A percentile compares a stretch with the other conserved stretches of the same genome.
Evolutionary conservation across 2,329 filamentous ascomycete genomes (phyloP).

Genomic region (Aspergillus puulaauensis): DNA sequence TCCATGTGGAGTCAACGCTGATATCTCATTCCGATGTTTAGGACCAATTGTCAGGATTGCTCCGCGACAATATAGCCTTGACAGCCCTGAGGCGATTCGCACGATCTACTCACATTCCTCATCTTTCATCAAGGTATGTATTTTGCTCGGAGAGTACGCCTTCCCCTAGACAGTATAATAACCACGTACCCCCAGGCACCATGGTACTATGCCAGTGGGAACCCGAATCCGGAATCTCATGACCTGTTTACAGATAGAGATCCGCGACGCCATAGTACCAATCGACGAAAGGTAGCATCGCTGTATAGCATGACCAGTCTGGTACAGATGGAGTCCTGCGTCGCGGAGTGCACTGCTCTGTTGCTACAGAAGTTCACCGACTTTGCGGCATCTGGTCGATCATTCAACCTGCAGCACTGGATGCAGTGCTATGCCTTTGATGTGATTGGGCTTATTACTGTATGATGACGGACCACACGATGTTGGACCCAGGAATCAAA

Average conservation of each 20-base stretch:
- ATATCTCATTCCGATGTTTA: background rate
- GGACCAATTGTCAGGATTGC: slow-evolving; percentile 2
- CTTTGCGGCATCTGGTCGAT: background rate
- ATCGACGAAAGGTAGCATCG: slow-evolving; percentile 9
- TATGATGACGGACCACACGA: no score
- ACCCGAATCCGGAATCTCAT: background rate
- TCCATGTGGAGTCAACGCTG: no score
- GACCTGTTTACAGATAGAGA: background rate
- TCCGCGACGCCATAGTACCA: background rate
- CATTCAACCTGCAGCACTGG: slow-evolving; percentile 15
- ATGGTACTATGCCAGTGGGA: background rate
- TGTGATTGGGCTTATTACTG: slow-evolving; percentile 17
- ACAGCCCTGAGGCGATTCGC: background rate
- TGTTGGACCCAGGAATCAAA: no score
- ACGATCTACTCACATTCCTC: background rate
- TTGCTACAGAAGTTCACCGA: background rate
- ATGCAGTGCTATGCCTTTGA: slow-evolving; percentile 25
- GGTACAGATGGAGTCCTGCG: slow-evolving; percentile 10
- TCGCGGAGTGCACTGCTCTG: slow-evolving; percentile 3
- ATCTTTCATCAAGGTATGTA: background rate
- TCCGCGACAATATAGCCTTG: background rate
- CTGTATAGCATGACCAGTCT: slow-evolving; percentile 17
- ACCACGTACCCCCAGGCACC: background rate
- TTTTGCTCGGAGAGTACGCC: background rate
- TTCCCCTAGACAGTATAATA: no score